Evolutionary conservation across 2,329 filamentous ascomycete species (phyloP), one percentile per base, ranked within the genome.

Genomic region (Pseudonectria buxi): DNA sequence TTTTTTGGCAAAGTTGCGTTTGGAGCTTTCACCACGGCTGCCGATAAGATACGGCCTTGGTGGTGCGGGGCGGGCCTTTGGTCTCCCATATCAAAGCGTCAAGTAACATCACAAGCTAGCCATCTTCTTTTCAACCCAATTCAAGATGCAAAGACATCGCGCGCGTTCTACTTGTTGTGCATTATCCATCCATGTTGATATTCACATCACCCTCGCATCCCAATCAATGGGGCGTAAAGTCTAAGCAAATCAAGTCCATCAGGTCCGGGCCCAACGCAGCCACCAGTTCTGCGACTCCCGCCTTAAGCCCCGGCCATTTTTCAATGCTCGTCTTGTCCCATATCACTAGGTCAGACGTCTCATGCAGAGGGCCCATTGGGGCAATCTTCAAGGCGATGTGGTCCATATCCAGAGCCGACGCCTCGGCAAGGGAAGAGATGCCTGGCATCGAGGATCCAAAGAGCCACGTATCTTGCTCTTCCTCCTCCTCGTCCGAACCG

Each of bases 361-460:
- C 56, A 39, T 69, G 70, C 24, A 68, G 51, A 4, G 55, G 45
- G 0, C 57, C 51, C 1, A 48, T 47, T 3, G 53, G 47, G 30
- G 65, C 61, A 7, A 79, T 62, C 14, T 64, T 65, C 26, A 86
- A 59, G 4, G 67, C 65, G 35, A 86, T 72, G 10, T 69, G 58
- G 41, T 78, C 78, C 26, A 87, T 63, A 37, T 82, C 67, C 32
- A 80, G 57, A 3, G 63, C 47, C 9, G 63, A 53, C 37, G 87
- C 64, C 27, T 79, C 64, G 1, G 68, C 60, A 3, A 72, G 52
- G 0, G 74, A 67, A 28, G 76, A 67, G 26, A 86, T 69, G 1
- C 84, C 84, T 0, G 84, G 83, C 68, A 88, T 81, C 30, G 71
- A 67, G 31, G 79, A 69, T 1, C 64, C 55, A 40, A 86, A 77